These are phyloP conservation scores for Cubamyces lactineus DNA, from an alignment of 768 basidiomycete species.

Conservation along the genomic window DNA sequence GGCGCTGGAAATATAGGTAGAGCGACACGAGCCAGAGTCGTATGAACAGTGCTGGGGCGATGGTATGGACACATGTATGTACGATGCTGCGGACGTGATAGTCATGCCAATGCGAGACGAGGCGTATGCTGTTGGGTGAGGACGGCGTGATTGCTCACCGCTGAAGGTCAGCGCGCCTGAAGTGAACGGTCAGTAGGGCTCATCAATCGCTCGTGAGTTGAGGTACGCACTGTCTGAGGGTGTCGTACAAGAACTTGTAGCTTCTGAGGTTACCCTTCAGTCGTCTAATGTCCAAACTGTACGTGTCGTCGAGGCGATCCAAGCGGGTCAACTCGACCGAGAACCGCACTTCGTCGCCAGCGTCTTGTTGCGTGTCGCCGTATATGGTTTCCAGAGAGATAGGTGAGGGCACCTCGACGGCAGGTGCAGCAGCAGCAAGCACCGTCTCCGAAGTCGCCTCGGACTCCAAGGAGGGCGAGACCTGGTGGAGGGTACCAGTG, in stretches of 20 bases:
- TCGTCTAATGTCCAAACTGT: slow-evolving; percentile 88
- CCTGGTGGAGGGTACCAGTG: slow-evolving; percentile 31
- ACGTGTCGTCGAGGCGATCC: slow-evolving; percentile 87
- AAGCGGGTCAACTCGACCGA: slow-evolving; percentile 92
- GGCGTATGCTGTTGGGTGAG: background rate
- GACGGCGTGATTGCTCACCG: slow-evolving; percentile 21
- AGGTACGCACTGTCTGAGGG: slow-evolving; percentile 76
- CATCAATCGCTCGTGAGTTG: no score
- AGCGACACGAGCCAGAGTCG: slow-evolving; percentile 12
- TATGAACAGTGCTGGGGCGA: slow-evolving; percentile 16
- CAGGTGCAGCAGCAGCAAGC: slow-evolving; percentile 25
- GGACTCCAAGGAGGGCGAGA: slow-evolving; percentile 24
- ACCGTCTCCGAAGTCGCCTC: slow-evolving; percentile 32
- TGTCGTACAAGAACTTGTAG: slow-evolving; percentile 92
- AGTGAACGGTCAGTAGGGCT: background rate
- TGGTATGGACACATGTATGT: slow-evolving; percentile 23
- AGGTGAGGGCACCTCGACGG: slow-evolving; percentile 26
- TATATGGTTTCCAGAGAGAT: slow-evolving; percentile 64
- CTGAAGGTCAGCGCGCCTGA: slow-evolving; percentile 35
- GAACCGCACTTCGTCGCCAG: slow-evolving; percentile 96
- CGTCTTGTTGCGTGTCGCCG: slow-evolving; percentile 79
- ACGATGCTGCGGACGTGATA: slow-evolving; percentile 11
- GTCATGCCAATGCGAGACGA: slow-evolving; percentile 9
- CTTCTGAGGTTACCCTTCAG: slow-evolving; percentile 91
- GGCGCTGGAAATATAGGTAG: slow-evolving; percentile 5